Base-by-base conservation (phyloP, 345 rosid genomes). In the Ceriops decandra region DNA sequence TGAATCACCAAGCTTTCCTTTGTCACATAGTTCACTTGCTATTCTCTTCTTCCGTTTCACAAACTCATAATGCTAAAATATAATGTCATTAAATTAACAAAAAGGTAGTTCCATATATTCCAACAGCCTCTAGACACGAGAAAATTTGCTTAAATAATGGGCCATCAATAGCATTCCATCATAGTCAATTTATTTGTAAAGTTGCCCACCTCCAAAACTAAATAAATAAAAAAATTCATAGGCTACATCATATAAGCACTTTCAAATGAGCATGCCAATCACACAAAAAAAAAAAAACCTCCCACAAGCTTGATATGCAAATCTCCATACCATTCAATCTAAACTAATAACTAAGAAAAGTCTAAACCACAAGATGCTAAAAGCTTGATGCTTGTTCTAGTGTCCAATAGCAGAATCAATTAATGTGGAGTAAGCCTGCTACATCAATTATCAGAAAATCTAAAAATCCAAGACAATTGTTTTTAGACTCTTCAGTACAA, bases 1-100 rank as follows among this genome's bases (percentile, higher is more conserved):
- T 27, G 99, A 82, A 80, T 95, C 98, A 73, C 88, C 68, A 60
- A 83, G 77, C 80, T 88, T 91, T 80, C 86, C 97, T 82, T 87
- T 91, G 85, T 95, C 98, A 42, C 85, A 80, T 35, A 95, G 92
- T 74, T 87, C 82, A 66, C 35, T 77, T 64, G 96, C 79, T 57
- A 91, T 73, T 73, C 77, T 81, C 87, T 90, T 91, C 85, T 90
- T 95, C 78, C 77, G 78, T 77, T 95, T 88, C 38, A 96, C 87
- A 81, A 74, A 91, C 71, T 83, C 88, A 69, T 76, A 85, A 82
- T 91, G 97, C 99, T 95, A 61, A 64, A 75, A 64, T 38, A 53
- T 9, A 19, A 8, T 28, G 28, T 17, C 13, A 76, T 62, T 59
- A 77, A 72, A 62, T 46, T 32, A 59, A 28, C 58, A 73, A 35